Conservation (phyloP, 192 early-diverging fungal species). For the Entophlyctis helioformis region DNA sequence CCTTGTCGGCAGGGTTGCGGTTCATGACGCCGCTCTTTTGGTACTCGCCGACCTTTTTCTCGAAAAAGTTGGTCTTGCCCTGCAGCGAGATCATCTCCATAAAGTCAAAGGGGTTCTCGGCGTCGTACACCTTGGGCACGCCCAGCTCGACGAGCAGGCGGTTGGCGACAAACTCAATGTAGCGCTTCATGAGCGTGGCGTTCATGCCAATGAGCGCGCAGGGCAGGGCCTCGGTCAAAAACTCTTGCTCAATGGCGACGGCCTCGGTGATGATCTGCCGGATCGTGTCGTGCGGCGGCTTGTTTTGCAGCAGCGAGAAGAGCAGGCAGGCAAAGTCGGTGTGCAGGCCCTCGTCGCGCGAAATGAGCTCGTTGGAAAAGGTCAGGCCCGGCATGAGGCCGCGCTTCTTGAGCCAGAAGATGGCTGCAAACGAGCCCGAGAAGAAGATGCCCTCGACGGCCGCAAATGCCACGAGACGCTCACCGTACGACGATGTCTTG, state of each 20-base stretch:
- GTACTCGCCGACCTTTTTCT: slow-evolving; percentile 86
- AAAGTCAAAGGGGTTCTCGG: slow-evolving; percentile 90
- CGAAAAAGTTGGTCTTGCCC: slow-evolving; percentile 96
- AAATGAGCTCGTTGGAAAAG: slow-evolving; percentile 94
- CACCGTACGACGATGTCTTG: slow-evolving; percentile 66
- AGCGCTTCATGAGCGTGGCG: slow-evolving; percentile 77
- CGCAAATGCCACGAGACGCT: slow-evolving; percentile 87
- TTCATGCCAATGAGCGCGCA: slow-evolving; percentile 93
- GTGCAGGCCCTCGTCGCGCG: slow-evolving; percentile 90
- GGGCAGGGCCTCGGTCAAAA: slow-evolving; percentile 81
- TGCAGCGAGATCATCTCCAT: slow-evolving; percentile 97
- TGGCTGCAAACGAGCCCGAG: slow-evolving; percentile 90
- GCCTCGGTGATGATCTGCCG: slow-evolving; percentile 68
- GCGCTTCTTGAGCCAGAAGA: slow-evolving; percentile 99
- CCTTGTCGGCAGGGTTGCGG: slow-evolving; percentile 1
- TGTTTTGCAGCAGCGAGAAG: slow-evolving; percentile 65
- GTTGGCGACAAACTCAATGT: slow-evolving; percentile 97
- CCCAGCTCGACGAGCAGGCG: slow-evolving; percentile 82
- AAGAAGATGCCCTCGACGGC: slow-evolving; percentile 98
- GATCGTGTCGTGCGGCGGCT: slow-evolving; percentile 52
- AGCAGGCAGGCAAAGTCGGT: slow-evolving; percentile 93
- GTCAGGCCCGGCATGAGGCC: slow-evolving; percentile 93
- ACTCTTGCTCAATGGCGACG: slow-evolving; percentile 87
- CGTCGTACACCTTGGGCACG: slow-evolving; percentile 68
- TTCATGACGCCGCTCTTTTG: slow-evolving; percentile 69